Base-by-base conservation (phyloP, 108 stramenopile species). In the Parmales sp. region DNA sequence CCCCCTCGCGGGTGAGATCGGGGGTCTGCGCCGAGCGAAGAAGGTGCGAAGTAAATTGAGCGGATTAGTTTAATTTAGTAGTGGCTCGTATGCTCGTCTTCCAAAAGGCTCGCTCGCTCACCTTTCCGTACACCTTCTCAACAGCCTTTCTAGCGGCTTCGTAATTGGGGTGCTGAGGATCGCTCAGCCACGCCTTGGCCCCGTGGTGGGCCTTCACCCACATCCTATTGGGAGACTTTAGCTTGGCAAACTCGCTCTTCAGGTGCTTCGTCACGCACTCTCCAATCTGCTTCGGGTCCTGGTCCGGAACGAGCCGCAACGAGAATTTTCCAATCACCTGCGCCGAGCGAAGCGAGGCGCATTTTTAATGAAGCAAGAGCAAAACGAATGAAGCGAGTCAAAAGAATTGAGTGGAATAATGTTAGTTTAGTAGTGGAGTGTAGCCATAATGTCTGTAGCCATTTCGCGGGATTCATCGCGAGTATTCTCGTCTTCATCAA, bases 1-100 rank as follows among this genome's bases (percentile, higher is more conserved):
- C 89, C 46, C 89, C 89, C 74, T 90, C 89, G 29, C 89, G 78
- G 2, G 89, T 88, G 37, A 81, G 85, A 66, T 90, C 87, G 13
- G 89, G 89, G 18, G 38, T 37, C 22, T 63, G 20, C 2, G 86
- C 85, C 63, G 83, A 88, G 16, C 43, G 43, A 2, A 1, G n/a
- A 20, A 20, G 16, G 41, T 19, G 49, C 6, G 6, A 19, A 7
- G 6, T 50, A 13, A 20, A 19, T 19, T 16, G 49, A 9, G n/a
- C 6, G 49, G n/a, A 50, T 9, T 9, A 20, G n/a, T 50, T 50
- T 6, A 20, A 20, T 50, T 6, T 50, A 43, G 41, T 16, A 16
- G n/a, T n/a, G n/a, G n/a, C n/a, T n/a, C n/a, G n/a, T n/a, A n/a
- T n/a, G n/a, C n/a, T n/a, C n/a, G n/a, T n/a, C n/a, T n/a, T n/a